Conservation (phyloP, 805 yeast genomes). For the Lipomyces yamanashiensis region DNA sequence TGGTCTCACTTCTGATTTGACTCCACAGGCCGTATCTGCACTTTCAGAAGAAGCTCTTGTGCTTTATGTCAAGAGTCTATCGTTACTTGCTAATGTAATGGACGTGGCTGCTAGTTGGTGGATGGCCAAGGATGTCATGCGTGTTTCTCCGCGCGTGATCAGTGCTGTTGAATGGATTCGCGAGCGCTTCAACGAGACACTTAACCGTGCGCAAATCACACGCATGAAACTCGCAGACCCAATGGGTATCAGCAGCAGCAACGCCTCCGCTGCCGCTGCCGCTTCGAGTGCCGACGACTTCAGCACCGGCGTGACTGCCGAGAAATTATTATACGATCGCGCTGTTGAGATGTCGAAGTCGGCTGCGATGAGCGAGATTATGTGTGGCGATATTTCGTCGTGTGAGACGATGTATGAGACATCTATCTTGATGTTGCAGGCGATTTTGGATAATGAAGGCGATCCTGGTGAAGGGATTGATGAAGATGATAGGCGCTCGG, state of each 20-base stretch:
- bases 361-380: conserved; percentile 87
- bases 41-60: conserved; percentile 86
- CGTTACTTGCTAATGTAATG: conserved; percentile 86
- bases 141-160: conserved; percentile 44
- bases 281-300: conserved; percentile 1
- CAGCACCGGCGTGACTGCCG: conserved; percentile 56
- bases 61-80: conserved; percentile 79
- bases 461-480: conserved; percentile 64
- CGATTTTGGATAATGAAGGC: conserved; percentile 54
- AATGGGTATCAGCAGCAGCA: background rate
- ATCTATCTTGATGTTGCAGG: conserved; percentile 94
- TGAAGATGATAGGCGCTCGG: conserved; percentile 71
- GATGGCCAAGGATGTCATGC: conserved; percentile 53
- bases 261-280: conserved; percentile 6
- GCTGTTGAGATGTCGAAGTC: conserved; percentile 90
- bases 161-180: conserved; percentile 87
- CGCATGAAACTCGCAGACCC: conserved; percentile 44
- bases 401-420: conserved; percentile 91
- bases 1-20: conserved; percentile 38
- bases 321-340: conserved; percentile 74
- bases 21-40: conserved; percentile 47
- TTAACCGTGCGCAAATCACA: conserved; percentile 85
- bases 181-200: conserved; percentile 82
- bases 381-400: conserved; percentile 69
- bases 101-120: conserved; percentile 88